Base-by-base conservation (phyloP, 805 yeast species). In the Citeromyces matritensis region DNA sequence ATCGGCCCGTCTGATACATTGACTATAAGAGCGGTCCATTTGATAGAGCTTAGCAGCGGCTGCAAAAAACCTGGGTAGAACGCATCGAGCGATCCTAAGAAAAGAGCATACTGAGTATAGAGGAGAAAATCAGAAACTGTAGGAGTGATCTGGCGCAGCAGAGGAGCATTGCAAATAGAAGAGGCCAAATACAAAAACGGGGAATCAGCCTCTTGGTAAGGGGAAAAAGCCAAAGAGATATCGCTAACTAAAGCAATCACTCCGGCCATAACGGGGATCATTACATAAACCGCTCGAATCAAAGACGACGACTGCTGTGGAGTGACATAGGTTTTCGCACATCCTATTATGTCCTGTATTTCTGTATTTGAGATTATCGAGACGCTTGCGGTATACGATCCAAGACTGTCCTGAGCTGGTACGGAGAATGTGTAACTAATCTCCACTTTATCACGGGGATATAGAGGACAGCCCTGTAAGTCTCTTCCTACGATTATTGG, bases 11-110 rank as follows among this genome's bases (percentile, higher is more conserved):
- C 29, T 4, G 29, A 15, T 7, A 26, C 11, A 14, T 41, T 23
- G 23, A 34, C 62, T 35, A 72, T 46, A n/a, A 76, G 48, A 1
- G 73, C 66, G 27, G 65, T 53, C 83, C 83, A 74, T 11, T 68
- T 48, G 12, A 69, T 42, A 10, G 60, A 50, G 3, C 70, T 55
- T 30, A 72, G 47, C 9, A 69, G 45, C 1, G 78, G 78, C 37
- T 65, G 77, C 36, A 62, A 69, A 42, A 67, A 73, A 1, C 78
- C 81, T 0, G 85, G 84, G 40, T 68, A 76, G 15, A 57, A 51
- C 12, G 76, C 44, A 38, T 62, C 60, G 19, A 77, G 51, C 4
- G 69, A 76, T 5, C 66, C 68, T 40, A 67, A 57, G 43, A 73
- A 69, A 27, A 71, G 60, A 1, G 73, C 65, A 51, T 65, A 75